phyloP scores from a whole-genome alignment of 1,284 basidiomycete genomes.

The Puccinia polysora region DNA sequence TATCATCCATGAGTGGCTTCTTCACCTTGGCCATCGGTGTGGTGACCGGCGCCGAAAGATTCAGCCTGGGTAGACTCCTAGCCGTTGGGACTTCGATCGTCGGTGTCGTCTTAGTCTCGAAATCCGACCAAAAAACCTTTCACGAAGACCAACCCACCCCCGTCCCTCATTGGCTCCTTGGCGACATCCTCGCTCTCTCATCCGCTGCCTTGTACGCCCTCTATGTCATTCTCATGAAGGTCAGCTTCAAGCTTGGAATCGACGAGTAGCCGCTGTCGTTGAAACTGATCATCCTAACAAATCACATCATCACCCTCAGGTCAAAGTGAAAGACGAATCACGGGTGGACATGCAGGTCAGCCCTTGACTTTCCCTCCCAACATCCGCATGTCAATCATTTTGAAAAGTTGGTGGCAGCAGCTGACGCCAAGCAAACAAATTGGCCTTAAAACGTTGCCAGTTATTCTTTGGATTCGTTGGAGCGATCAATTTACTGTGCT shows the following conservation, averaged over 20 bases:
- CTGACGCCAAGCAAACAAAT: conserved; percentile 3
- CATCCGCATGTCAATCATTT: background rate
- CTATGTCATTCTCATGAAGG: conserved; percentile 86
- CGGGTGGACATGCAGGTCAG: conserved; percentile 40
- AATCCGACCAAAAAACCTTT: conserved; percentile 22
- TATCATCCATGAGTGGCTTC: conserved; percentile 82
- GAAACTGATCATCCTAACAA: too few species aligned
- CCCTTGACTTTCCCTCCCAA: background rate
- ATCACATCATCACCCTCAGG: conserved; percentile 55
- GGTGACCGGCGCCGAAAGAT: conserved; percentile 73
- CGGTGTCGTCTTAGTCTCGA: conserved; percentile 38
- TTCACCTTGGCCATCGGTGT: conserved; percentile 84
- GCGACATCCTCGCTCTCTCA: conserved; percentile 72
- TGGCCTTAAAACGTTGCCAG: background rate
- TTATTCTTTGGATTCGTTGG: conserved; percentile 66
- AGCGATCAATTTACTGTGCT: conserved; percentile 73
- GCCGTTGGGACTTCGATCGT: conserved; percentile 60
- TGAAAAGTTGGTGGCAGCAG: conserved; percentile 47
- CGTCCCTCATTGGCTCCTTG: conserved; percentile 50
- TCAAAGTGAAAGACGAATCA: conserved; percentile 61
- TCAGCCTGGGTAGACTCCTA: conserved; percentile 70
- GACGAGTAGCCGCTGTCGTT: background rate
- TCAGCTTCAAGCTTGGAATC: conserved; percentile 6
- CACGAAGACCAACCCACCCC: background rate
- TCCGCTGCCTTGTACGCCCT: conserved; percentile 82